phyloP scores from a whole-genome alignment of 495 filamentous ascomycete species.

The Annulohypoxylon stygium region DNA sequence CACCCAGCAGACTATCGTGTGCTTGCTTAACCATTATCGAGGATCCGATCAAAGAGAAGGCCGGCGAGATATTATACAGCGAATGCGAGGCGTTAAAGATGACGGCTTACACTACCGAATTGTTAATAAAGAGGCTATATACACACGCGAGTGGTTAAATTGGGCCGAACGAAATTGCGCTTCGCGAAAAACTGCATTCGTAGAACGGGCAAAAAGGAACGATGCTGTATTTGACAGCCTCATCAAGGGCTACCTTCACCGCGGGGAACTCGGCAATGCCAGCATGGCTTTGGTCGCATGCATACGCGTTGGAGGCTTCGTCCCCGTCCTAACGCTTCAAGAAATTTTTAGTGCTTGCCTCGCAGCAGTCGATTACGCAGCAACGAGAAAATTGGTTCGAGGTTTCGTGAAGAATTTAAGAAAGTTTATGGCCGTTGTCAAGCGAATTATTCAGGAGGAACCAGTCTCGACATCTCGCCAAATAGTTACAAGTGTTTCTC shows the following conservation, averaged over 20 bases:
- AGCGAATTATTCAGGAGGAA: conserved; percentile 24
- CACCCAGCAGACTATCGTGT: conserved; percentile 66
- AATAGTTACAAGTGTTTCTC: conserved; percentile 31
- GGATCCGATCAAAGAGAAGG: conserved; percentile 53
- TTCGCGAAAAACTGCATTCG: conserved; percentile 37
- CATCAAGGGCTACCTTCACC: conserved; percentile 56
- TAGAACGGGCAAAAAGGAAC: conserved; percentile 48
- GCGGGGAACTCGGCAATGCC: conserved; percentile 51
- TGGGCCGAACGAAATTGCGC: conserved; percentile 41
- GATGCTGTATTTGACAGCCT: conserved; percentile 52
- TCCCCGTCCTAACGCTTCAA: conserved; percentile 48
- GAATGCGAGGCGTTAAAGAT: conserved; percentile 54
- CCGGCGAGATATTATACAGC: conserved; percentile 56
- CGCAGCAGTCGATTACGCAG: conserved; percentile 42
- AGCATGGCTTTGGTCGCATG: conserved; percentile 52
- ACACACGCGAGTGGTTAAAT: conserved; percentile 28
- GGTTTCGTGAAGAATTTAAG: conserved; percentile 49
- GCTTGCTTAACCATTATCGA: conserved; percentile 68
- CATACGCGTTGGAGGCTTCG: conserved; percentile 45
- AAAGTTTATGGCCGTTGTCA: conserved; percentile 17
- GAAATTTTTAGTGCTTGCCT: conserved; percentile 53
- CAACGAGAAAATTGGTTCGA: conserved; percentile 46
- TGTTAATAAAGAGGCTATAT: conserved; percentile 19
- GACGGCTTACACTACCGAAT: conserved; percentile 39
- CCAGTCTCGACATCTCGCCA: conserved; percentile 30